Evolutionary conservation across 768 basidiomycete species (phyloP).

Genomic region (Mycena amicta): DNA sequence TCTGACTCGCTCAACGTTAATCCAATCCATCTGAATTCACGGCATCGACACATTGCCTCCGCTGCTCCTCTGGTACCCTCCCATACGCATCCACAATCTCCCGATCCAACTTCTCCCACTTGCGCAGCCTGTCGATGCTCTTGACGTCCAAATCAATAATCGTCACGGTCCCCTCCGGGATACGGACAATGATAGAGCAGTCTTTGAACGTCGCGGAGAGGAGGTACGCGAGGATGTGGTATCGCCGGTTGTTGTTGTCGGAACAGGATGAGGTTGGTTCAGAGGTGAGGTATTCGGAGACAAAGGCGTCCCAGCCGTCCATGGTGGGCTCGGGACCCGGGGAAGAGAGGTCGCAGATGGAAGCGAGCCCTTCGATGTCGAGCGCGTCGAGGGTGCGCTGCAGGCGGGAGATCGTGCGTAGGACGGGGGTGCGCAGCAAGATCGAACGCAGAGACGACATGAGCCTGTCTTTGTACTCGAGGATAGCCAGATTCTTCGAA

Average conservation of each 20-base stretch:
- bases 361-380: slow-evolving; percentile 81
- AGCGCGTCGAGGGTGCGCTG: slow-evolving; percentile 80
- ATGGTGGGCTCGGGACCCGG: slow-evolving; percentile 54
- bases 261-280: slow-evolving; percentile 3
- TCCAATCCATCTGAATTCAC: background rate
- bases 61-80: slow-evolving; percentile 4
- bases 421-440: slow-evolving; percentile 53
- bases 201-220: slow-evolving; percentile 97
- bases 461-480: slow-evolving; percentile 47
- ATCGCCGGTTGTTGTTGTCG: slow-evolving; percentile 45
- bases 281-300: slow-evolving; percentile 49
- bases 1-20: too few species aligned
- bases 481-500: background rate
- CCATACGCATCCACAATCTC: slow-evolving; percentile 58
- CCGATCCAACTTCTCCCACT: slow-evolving; percentile 76
- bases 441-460: slow-evolving; percentile 48
- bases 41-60: slow-evolving; percentile 15
- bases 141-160: slow-evolving; percentile 91
- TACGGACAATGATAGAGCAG: slow-evolving; percentile 64
- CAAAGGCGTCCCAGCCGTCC: slow-evolving; percentile 66
- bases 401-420: slow-evolving; percentile 56
- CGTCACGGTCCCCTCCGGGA: slow-evolving; percentile 42
- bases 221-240: slow-evolving; percentile 73
- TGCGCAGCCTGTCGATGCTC: slow-evolving; percentile 57
- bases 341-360: slow-evolving; percentile 41